Conservation (phyloP, 2,329 filamentous ascomycete species). For the Allantophomopsis lycopodina region DNA sequence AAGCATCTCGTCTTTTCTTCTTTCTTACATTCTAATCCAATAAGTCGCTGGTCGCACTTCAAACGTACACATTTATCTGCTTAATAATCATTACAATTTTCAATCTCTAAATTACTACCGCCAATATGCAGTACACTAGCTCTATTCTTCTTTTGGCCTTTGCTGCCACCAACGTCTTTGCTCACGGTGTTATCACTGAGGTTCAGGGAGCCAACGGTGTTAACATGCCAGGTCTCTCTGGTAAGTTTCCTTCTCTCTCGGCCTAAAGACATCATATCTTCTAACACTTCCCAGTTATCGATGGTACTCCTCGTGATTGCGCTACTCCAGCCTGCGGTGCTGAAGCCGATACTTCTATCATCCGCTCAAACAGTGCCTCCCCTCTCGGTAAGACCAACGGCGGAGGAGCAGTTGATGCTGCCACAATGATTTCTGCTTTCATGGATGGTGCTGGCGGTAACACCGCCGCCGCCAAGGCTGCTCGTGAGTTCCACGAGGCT, state of each 20-base stretch:
- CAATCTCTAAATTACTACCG: neutral
- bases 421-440: slow-evolving; percentile 42
- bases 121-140: slow-evolving; percentile 32
- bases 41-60: slow-evolving; percentile 2
- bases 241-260: slow-evolving; percentile 15
- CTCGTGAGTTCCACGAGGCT: slow-evolving; percentile 62
- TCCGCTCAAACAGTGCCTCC: slow-evolving; percentile 39
- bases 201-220: slow-evolving; percentile 47
- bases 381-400: slow-evolving; percentile 51
- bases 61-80: neutral
- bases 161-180: slow-evolving; percentile 29
- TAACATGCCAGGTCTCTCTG: slow-evolving; percentile 44
- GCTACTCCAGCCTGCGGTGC: slow-evolving; percentile 44
- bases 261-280: neutral
- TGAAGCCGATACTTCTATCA: slow-evolving; percentile 59
- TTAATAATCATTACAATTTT: slow-evolving; percentile 1
- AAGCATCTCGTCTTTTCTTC: too few relatives aligned
- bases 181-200: slow-evolving; percentile 42
- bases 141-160: slow-evolving; percentile 30
- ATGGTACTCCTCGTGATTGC: slow-evolving; percentile 57
- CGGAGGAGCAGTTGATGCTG: slow-evolving; percentile 42
- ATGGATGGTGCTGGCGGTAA: slow-evolving; percentile 33
- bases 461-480: slow-evolving; percentile 29
- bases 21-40: neutral
- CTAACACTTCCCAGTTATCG: slow-evolving; percentile 27